These are phyloP conservation scores for Ogataea nonfermentans DNA, from an alignment of 805 yeast genomes.

Conservation along the genomic window DNA sequence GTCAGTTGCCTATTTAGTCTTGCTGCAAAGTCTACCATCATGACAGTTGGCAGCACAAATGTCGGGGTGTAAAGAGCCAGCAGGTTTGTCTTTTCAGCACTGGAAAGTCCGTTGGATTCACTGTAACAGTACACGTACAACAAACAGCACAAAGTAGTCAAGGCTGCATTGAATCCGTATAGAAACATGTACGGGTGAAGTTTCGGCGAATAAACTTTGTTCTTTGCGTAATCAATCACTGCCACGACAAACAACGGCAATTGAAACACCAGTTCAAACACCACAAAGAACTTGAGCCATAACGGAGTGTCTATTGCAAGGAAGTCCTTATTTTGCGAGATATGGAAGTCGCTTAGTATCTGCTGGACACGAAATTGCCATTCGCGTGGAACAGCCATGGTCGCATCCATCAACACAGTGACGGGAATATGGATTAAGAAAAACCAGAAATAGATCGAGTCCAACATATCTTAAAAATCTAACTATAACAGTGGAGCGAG, in stretches of 20 bases:
- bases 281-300: constrained; percentile 75
- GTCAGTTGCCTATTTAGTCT: constrained; percentile 8
- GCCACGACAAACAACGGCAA: constrained; percentile 69
- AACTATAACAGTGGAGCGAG: constrained; percentile 48
- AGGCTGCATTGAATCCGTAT: constrained; percentile 81
- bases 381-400: constrained; percentile 59
- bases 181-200: constrained; percentile 39
- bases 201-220: constrained; percentile 23
- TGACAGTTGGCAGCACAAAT: constrained; percentile 56
- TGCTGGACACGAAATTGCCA: constrained; percentile 50
- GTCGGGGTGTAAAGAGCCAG: constrained; percentile 67
- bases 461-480: constrained; percentile 11
- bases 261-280: constrained; percentile 72
- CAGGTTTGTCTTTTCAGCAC: constrained; percentile 41
- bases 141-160: constrained; percentile 76
- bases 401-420: constrained; percentile 72
- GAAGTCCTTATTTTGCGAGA: constrained; percentile 67
- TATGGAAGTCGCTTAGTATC: constrained; percentile 55
- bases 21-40: constrained; percentile 47
- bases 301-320: constrained; percentile 46
- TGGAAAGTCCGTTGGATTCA: constrained; percentile 40
- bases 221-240: constrained; percentile 29
- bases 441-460: constrained; percentile 28
- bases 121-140: constrained; percentile 40
- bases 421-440: constrained; percentile 67